Base-by-base conservation (phyloP, 495 filamentous ascomycete genomes). In the Talaromyces trachyspermus region DNA sequence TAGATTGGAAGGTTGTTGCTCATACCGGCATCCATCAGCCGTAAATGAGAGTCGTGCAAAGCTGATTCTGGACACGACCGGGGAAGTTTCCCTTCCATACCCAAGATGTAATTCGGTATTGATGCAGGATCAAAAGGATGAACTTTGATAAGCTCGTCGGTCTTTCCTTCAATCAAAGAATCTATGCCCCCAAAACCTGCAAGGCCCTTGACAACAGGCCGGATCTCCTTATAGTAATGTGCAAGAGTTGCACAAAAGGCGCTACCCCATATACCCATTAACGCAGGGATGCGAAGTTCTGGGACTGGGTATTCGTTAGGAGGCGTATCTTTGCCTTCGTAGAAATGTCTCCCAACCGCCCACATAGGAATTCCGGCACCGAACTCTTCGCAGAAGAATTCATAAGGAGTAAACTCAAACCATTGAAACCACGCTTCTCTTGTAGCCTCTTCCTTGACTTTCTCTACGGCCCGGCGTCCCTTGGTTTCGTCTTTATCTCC, bases 21-120 rank as follows among this genome's bases (percentile, higher is more conserved):
- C 90, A 98, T 98, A 10, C 92, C 92, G 5, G 92, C 88, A 66
- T 98, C 92, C 85, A 95, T 95, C 4, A 96, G 78, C 53, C 92
- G 83, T 19, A 97, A 71, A 53, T 88, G 81, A 26, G 81, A 68
- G 15, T 69, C 73, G 39, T 77, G 69, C 55, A 84, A 80, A 32
- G 95, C 80, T 20, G 77, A 86, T 38, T 83, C 76, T 0, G 92
- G 89, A 37, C 81, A 83, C 2, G 82, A 86, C 0, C 74, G 58
- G 1, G 89, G 86, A 25, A 98, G 70, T 48, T 75, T 72, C 43
- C 76, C 77, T 52, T 84, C 76, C 79, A 98, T 84, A 5, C 86
- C 88, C 49, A 85, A 76, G 3, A 80, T 81, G 56, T 81, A 95
- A 59, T 97, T 98, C 2, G 91, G 91, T 37, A 98, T 80, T 4